Evolutionary conservation across 2,329 filamentous ascomycete species (phyloP).

Genomic region (Trichoderma semiorbis): DNA sequence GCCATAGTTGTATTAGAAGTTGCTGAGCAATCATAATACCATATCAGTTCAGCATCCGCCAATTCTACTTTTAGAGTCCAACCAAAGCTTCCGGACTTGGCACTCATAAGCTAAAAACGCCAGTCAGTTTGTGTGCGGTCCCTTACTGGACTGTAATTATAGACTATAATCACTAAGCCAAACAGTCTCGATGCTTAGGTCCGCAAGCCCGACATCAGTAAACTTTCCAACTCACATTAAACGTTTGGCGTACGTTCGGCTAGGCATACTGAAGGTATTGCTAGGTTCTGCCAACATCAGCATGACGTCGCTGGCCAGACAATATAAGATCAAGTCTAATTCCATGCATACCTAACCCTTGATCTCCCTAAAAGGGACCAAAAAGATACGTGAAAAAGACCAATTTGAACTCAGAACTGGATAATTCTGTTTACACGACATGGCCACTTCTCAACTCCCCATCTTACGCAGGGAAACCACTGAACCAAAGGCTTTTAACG

Average conservation of each 20-base stretch:
- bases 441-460: background rate
- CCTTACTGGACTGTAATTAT: background rate
- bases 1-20: background rate
- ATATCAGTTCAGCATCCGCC: background rate
- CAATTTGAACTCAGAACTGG: background rate
- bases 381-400: background rate
- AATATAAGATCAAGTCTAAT: background rate
- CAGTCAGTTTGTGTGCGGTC: background rate
- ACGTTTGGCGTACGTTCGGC: background rate
- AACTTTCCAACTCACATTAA: background rate
- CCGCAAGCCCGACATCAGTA: background rate
- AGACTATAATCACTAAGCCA: background rate
- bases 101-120: background rate
- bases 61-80: background rate
- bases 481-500: background rate
- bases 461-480: background rate
- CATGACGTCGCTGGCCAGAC: background rate
- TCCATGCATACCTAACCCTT: background rate
- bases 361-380: background rate
- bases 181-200: background rate
- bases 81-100: background rate
- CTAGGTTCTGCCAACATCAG: background rate
- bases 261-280: background rate
- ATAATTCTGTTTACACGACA: background rate
- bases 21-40: background rate